Percentiles rank a stretch among this genome's conserved stretches.
phyloP scores from a whole-genome alignment of 1,284 basidiomycete genomes.

The Microbotryum intermedium region DNA sequence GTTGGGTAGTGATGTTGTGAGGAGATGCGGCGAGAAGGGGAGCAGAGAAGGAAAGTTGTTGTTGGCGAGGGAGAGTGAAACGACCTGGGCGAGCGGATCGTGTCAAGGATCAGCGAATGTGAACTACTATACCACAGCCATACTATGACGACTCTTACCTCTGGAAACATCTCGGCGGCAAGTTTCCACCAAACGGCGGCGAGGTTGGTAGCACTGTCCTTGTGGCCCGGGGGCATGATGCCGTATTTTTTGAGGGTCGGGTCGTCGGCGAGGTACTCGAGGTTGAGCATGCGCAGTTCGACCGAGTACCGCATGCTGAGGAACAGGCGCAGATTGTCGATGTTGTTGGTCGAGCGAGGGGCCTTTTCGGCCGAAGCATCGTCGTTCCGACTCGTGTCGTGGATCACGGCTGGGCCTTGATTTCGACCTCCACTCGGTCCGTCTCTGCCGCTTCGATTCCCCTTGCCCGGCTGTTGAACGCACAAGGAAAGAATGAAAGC shows the following conservation, averaged over 20 bases:
- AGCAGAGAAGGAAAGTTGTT: slow-evolving; percentile 49
- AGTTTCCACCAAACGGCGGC: slow-evolving; percentile 77
- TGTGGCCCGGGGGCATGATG: slow-evolving; percentile 57
- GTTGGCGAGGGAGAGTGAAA: slow-evolving; percentile 64
- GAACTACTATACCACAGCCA: background rate
- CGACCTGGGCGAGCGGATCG: slow-evolving; percentile 46
- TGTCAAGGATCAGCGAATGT: background rate
- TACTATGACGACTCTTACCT: slow-evolving; percentile 43
- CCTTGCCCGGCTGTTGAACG: background rate
- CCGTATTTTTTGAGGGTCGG: slow-evolving; percentile 58
- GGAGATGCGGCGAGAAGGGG: slow-evolving; percentile 45
- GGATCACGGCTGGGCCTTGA: slow-evolving; percentile 9
- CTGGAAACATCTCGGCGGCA: slow-evolving; percentile 64
- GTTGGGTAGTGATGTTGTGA: slow-evolving; percentile 59
- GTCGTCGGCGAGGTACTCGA: slow-evolving; percentile 58
- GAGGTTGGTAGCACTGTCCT: slow-evolving; percentile 53
- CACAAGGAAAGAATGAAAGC: background rate
- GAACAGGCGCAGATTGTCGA: slow-evolving; percentile 28
- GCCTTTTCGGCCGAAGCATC: background rate
- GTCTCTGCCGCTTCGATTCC: slow-evolving; percentile 4
- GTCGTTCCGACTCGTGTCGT: slow-evolving; percentile 6
- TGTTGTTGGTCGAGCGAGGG: slow-evolving; percentile 8
- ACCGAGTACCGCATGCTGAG: slow-evolving; percentile 23
- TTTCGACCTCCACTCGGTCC: background rate
- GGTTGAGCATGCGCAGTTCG: slow-evolving; percentile 22